These are phyloP conservation scores for Sclerotinia spermophila DNA, from an alignment of 2,329 filamentous ascomycete species.

Conservation along the genomic window DNA sequence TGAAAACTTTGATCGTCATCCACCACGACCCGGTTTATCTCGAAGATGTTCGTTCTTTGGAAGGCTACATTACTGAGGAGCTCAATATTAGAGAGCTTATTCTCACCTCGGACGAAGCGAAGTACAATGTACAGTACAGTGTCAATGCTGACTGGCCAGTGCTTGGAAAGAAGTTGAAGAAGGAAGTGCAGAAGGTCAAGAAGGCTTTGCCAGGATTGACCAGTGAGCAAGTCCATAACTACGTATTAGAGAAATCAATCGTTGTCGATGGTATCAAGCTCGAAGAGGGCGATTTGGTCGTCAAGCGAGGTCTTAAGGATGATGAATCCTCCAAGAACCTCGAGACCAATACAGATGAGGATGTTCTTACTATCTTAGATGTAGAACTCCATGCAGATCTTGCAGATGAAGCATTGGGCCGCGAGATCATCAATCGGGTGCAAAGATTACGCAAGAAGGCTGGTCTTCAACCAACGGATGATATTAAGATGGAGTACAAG, in stretches of 20 bases:
- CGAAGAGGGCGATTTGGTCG: constrained; percentile 75
- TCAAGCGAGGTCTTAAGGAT: constrained; percentile 75
- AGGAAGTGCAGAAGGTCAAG: constrained; percentile 87
- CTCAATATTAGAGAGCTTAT: constrained; percentile 85
- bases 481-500: constrained; percentile 90
- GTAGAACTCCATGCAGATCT: constrained; percentile 78
- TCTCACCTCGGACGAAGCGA: constrained; percentile 79
- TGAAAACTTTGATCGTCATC: constrained; percentile 86
- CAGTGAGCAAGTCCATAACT: constrained; percentile 76
- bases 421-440: constrained; percentile 90
- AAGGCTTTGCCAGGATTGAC: constrained; percentile 78
- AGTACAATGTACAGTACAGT: constrained; percentile 89
- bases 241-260: constrained; percentile 69
- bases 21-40: constrained; percentile 80
- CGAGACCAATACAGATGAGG: constrained; percentile 83
- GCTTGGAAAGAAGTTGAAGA: constrained; percentile 95
- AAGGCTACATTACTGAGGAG: constrained; percentile 88
- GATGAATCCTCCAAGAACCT: constrained; percentile 67
- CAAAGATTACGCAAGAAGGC: constrained; percentile 93
- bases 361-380: constrained; percentile 90
- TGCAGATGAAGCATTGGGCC: constrained; percentile 79
- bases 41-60: constrained; percentile 78
- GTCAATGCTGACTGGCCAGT: constrained; percentile 90
- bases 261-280: constrained; percentile 82
- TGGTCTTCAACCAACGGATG: constrained; percentile 83